Evolutionary conservation across 257 asterid genomes (phyloP).

Genomic region (Coffea eugenioides): DNA sequence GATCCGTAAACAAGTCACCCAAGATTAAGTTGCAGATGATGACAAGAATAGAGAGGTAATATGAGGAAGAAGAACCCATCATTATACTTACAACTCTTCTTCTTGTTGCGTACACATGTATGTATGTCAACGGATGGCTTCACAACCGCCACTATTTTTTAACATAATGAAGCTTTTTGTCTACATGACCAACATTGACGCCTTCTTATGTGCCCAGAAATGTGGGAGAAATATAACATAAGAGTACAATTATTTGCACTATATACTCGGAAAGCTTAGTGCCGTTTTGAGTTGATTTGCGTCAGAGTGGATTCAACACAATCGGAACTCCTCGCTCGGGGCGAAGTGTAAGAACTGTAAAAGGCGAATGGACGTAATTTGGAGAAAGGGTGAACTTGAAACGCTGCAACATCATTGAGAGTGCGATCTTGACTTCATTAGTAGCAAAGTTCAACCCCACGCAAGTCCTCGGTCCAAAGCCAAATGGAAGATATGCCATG

Average conservation of each 20-base stretch:
- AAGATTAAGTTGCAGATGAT: not conserved
- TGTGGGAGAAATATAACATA: too few relatives aligned
- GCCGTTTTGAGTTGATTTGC: not conserved
- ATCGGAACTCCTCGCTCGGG: conserved; percentile 26
- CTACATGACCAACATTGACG: too few relatives aligned
- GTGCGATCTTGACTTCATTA: conserved; percentile 18
- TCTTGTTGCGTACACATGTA: too few relatives aligned
- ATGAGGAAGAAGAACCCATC: too few relatives aligned
- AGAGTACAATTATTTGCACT: not conserved
- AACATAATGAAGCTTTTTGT: too few relatives aligned
- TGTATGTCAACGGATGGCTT: too few relatives aligned
- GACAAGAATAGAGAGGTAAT: not conserved
- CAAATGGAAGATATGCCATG: conserved; percentile 25
- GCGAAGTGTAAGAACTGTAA: conserved; percentile 7
- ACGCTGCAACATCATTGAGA: conserved; percentile 25
- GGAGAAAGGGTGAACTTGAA: conserved; percentile 15
- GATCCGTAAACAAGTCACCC: not conserved
- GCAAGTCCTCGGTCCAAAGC: conserved; percentile 31
- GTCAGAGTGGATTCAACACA: conserved; percentile 14
- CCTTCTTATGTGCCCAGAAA: too few relatives aligned
- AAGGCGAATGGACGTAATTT: conserved; percentile 16
- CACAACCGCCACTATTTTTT: too few relatives aligned
- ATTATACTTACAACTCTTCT: too few relatives aligned
- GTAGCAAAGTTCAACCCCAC: conserved; percentile 30
- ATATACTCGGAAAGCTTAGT: not conserved